A percentile compares a stretch with the other conserved stretches of the same genome.
phyloP scores from a whole-genome alignment of 2,329 filamentous ascomycete species.

The Balansia obtecta region DNA sequence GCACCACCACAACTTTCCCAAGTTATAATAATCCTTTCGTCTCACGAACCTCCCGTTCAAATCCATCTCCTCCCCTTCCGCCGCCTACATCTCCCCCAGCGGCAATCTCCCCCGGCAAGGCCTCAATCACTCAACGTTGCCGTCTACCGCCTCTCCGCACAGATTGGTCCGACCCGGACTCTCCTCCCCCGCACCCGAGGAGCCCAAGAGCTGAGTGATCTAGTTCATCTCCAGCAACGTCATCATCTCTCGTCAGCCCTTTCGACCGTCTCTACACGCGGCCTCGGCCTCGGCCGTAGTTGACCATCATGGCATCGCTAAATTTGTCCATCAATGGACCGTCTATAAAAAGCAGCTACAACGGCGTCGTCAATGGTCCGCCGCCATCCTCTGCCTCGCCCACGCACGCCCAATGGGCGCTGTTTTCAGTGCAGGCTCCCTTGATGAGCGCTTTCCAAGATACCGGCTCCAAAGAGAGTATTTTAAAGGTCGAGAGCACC shows the following conservation, averaged over 20 bases:
- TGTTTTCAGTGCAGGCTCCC: constrained; percentile 87
- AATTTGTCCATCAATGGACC: constrained; percentile 70
- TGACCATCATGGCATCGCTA: constrained; percentile 56
- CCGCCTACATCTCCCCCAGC: too few species aligned
- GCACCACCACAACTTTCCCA: constrained; percentile 7
- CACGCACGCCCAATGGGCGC: constrained; percentile 83
- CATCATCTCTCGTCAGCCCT: background rate
- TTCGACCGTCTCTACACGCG: background rate
- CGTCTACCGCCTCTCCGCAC: background rate
- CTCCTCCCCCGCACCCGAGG: background rate
- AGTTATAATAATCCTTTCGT: constrained; percentile 7
- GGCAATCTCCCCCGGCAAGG: background rate
- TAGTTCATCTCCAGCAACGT: background rate
- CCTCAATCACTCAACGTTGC: background rate
- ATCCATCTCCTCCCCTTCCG: background rate
- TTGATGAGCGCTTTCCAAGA: constrained; percentile 90
- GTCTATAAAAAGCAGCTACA: constrained; percentile 74
- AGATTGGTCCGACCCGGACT: background rate
- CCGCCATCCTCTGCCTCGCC: constrained; percentile 49
- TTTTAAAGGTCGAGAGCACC: constrained; percentile 85
- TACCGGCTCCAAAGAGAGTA: constrained; percentile 74
- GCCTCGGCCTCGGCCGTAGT: background rate
- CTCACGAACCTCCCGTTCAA: background rate
- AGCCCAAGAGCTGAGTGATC: background rate
- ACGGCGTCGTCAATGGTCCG: constrained; percentile 42